Evolutionary conservation across 805 yeast species (phyloP).

Genomic region (Candida easanensis): DNA sequence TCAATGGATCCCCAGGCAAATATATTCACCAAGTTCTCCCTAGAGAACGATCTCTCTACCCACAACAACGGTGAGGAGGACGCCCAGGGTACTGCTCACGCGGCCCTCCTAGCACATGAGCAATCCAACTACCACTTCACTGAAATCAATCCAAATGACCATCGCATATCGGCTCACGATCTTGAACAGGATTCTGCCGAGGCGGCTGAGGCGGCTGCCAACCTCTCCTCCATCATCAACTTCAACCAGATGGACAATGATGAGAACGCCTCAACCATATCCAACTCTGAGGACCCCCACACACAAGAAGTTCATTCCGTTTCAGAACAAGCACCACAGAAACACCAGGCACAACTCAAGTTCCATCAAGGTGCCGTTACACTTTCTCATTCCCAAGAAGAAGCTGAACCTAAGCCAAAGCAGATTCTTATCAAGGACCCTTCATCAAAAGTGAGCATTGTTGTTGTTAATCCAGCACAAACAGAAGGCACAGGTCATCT

Average conservation of each 20-base stretch:
- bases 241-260: conserved; percentile 18
- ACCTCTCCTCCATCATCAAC: conserved; percentile 25
- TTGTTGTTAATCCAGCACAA: conserved; percentile 28
- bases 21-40: conserved; percentile 22
- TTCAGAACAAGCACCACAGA: neutral
- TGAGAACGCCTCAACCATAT: neutral
- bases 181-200: conserved; percentile 13
- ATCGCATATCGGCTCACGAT: conserved; percentile 3
- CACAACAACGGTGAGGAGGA: conserved; percentile 9
- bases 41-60: conserved; percentile 10
- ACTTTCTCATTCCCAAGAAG: neutral
- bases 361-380: conserved; percentile 16
- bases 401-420: conserved; percentile 11
- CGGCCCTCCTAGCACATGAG: conserved; percentile 14
- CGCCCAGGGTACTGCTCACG: conserved; percentile 11
- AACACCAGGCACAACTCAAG: conserved; percentile 10
- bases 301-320: neutral
- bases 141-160: neutral
- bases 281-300: neutral
- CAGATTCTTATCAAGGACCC: conserved; percentile 24
- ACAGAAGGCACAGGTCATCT: conserved; percentile 24
- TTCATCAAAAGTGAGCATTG: conserved; percentile 23
- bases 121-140: conserved; percentile 2
- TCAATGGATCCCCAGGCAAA: conserved; percentile 21
- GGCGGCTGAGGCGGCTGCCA: conserved; percentile 25